These are phyloP conservation scores for Lithohypha guttulata DNA, from an alignment of 2,329 filamentous ascomycete species.

Conservation along the genomic window DNA sequence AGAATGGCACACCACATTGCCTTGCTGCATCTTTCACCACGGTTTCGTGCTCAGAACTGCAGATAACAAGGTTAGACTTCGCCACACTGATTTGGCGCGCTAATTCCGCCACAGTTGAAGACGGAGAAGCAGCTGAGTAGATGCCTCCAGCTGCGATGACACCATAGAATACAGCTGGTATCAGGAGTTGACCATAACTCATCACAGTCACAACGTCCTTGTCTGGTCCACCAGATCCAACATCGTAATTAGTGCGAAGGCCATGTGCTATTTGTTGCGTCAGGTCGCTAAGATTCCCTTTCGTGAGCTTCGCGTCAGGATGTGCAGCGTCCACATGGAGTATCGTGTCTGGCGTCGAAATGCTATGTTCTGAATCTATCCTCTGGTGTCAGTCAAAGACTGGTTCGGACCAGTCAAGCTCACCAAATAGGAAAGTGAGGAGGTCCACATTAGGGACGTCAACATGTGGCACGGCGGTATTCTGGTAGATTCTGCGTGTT, in stretches of 20 bases:
- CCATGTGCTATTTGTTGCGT: conserved; percentile 46
- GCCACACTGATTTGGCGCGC: conserved; percentile 38
- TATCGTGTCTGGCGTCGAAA: conserved; percentile 30
- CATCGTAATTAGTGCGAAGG: conserved; percentile 43
- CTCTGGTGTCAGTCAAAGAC: neutral
- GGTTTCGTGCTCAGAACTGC: conserved; percentile 40
- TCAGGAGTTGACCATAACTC: conserved; percentile 45
- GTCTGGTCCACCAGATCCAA: conserved; percentile 40
- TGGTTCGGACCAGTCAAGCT: neutral
- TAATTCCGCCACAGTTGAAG: conserved; percentile 42
- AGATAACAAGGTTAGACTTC: conserved; percentile 33
- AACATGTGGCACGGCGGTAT: conserved; percentile 11
- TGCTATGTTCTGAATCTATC: conserved; percentile 15
- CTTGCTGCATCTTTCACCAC: conserved; percentile 41
- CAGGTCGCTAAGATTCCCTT: conserved; percentile 38
- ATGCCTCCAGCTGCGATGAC: conserved; percentile 50
- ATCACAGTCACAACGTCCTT: conserved; percentile 48
- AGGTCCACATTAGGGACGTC: conserved; percentile 19
- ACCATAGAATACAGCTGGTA: conserved; percentile 45
- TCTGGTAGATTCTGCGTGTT: conserved; percentile 15
- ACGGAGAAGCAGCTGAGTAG: conserved; percentile 45
- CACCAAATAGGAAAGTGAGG: conserved; percentile 19
- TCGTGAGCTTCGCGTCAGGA: conserved; percentile 44
- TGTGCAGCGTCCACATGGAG: conserved; percentile 49
- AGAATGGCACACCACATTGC: conserved; percentile 34